Evolutionary conservation across 2,329 filamentous ascomycete genomes (phyloP).

Genomic region (Seiridium unicorne): DNA sequence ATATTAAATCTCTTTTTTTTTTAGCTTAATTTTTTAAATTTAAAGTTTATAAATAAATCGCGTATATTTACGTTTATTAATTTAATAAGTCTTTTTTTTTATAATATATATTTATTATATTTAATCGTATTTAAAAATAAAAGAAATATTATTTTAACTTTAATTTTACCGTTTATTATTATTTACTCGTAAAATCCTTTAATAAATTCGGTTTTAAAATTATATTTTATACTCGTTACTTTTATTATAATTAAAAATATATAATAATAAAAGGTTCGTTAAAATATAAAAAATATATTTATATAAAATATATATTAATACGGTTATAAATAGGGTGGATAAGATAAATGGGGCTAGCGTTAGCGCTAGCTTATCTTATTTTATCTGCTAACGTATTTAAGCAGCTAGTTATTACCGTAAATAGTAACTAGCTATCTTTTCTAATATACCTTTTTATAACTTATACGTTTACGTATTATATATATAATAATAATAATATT

Average conservation of each 20-base stretch:
- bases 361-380: too few species aligned
- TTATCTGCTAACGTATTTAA: too few species aligned
- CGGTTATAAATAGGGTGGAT: not conserved
- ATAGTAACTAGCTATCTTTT: too few species aligned
- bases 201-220: not conserved
- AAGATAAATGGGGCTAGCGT: too few species aligned
- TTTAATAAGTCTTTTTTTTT: not conserved
- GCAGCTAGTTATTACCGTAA: too few species aligned
- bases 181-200: too few species aligned
- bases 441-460: too few species aligned
- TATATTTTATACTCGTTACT: not conserved
- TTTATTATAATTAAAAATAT: slow-evolving; percentile 2
- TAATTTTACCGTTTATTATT: too few species aligned
- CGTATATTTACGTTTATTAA: not conserved
- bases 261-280: slow-evolving; percentile 15
- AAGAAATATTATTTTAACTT: too few species aligned
- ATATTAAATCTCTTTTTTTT: not conserved
- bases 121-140: not conserved
- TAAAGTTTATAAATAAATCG: not conserved
- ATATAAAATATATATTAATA: not conserved
- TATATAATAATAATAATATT: too few species aligned
- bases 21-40: not conserved
- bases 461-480: too few species aligned
- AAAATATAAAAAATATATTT: not conserved
- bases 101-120: not conserved